Evolutionary conservation across 2,329 filamentous ascomycete species (phyloP).

Genomic region (Epichloe uncinata): DNA sequence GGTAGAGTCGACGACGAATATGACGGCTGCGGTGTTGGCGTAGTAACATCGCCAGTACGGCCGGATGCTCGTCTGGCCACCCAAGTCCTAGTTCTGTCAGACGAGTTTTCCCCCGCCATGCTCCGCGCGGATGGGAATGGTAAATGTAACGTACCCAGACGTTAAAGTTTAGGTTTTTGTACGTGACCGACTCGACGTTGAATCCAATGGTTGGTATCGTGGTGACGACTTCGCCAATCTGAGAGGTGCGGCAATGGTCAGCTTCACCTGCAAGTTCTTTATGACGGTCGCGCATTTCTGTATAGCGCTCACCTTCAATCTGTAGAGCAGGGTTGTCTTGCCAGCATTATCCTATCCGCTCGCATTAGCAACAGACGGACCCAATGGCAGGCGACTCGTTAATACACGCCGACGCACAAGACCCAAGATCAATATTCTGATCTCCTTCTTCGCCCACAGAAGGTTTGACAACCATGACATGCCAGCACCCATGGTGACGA

Average conservation of each 20-base stretch:
- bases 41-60: constrained; percentile 99
- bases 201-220: constrained; percentile 99
- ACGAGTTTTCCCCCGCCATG: too few species aligned
- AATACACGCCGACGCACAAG: constrained; percentile 49
- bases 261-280: not conserved
- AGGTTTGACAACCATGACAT: constrained; percentile 59
- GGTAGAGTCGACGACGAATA: constrained; percentile 97
- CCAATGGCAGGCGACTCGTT: not conserved
- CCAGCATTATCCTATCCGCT: constrained; percentile 76
- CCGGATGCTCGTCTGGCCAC: constrained; percentile 95
- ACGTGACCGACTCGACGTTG: constrained; percentile 97
- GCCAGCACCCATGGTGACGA: constrained; percentile 45
- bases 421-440: constrained; percentile 86
- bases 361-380: constrained; percentile 7
- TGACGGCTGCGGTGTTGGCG: constrained; percentile 93
- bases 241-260: constrained; percentile 1
- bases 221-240: constrained; percentile 98
- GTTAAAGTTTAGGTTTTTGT: constrained; percentile 97
- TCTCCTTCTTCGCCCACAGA: constrained; percentile 92
- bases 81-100: constrained; percentile 53
- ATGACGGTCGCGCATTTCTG: not conserved
- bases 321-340: constrained; percentile 93
- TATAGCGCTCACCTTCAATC: constrained; percentile 58
- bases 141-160: constrained; percentile 69
- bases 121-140: not conserved